A percentile compares a stretch with the other conserved stretches of the same genome.
Conservation (phyloP, 2,329 filamentous ascomycete genomes). For the Corinectria fuckeliana region DNA sequence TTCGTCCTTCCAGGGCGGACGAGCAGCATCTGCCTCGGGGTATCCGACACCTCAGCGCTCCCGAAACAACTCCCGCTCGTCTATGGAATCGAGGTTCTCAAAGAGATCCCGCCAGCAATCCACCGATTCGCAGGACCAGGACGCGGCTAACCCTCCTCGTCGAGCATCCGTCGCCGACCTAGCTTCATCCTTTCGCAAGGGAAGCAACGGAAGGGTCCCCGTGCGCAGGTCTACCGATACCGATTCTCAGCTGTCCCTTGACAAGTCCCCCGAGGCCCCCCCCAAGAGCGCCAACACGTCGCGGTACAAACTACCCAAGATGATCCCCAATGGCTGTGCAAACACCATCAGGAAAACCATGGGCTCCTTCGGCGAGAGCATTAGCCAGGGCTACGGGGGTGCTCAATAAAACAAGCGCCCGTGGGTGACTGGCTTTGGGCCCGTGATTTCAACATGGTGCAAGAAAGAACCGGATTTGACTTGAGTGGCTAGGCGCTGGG, state of each 20-base stretch:
- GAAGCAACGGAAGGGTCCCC: slow-evolving; percentile 3
- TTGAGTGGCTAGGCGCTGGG: not conserved
- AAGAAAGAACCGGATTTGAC: not conserved
- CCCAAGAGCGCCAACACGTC: not conserved
- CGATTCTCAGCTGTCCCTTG: not conserved
- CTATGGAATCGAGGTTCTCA: slow-evolving; percentile 3
- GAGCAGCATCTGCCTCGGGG: not conserved
- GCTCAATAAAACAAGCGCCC: too few relatives aligned
- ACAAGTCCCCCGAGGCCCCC: not conserved
- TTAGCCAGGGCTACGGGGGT: not conserved
- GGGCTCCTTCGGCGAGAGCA: slow-evolving; percentile 10
- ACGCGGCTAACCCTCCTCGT: not conserved
- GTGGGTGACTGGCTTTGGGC: not conserved
- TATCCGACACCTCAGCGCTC: slow-evolving; percentile 8
- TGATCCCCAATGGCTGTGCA: slow-evolving; percentile 12
- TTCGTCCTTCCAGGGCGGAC: not conserved
- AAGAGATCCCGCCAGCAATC: not conserved
- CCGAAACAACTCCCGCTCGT: slow-evolving; percentile 14
- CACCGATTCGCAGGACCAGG: not conserved
- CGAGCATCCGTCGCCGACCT: slow-evolving; percentile 11
- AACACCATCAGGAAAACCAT: slow-evolving; percentile 8
- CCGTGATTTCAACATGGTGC: slow-evolving; percentile 2
- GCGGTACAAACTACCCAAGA: slow-evolving; percentile 15
- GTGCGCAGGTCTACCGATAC: slow-evolving; percentile 11
- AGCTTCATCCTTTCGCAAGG: slow-evolving; percentile 6